Percentiles rank a stretch among this genome's conserved stretches.
Evolutionary conservation across 176 grass and related monocot genomes (phyloP).

Genomic region (Aegilops sharonensis): DNA sequence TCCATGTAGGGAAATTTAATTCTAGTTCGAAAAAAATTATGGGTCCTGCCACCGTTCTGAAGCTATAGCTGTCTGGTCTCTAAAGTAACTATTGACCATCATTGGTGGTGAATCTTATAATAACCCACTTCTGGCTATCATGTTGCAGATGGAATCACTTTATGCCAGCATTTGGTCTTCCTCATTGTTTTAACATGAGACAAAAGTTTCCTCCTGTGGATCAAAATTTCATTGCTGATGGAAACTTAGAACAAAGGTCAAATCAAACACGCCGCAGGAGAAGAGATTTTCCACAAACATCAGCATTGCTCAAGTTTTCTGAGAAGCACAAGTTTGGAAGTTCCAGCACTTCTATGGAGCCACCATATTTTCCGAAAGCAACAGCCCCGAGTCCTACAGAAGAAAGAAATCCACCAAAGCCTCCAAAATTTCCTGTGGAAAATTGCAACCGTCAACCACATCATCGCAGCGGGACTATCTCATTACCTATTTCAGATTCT

Average conservation of each 20-base stretch:
- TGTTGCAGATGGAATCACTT: no score
- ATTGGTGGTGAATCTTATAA: background rate
- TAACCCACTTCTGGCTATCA: no score
- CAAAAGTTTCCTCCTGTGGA: no score
- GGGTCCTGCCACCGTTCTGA: constrained; percentile 22
- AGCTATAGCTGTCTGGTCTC: background rate
- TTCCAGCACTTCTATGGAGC: constrained; percentile 50
- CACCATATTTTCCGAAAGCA: constrained; percentile 45
- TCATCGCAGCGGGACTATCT: constrained; percentile 29
- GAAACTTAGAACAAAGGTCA: no score
- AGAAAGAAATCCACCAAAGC: constrained; percentile 27
- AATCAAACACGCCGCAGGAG: no score
- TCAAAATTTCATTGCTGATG: no score
- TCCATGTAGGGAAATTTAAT: no score
- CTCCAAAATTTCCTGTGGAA: constrained; percentile 48
- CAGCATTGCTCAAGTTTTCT: constrained; percentile 43
- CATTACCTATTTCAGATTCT: constrained; percentile 26
- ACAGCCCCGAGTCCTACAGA: constrained; percentile 44
- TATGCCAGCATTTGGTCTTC: no score
- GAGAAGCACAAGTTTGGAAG: constrained; percentile 60
- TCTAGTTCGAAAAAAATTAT: background rate
- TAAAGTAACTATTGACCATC: no score
- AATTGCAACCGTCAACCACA: constrained; percentile 26
- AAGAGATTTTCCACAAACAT: constrained; percentile 45
- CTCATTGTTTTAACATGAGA: no score